A percentile compares a stretch with the other conserved stretches of the same genome.
Conservation (phyloP, 148 eudicot species). For the Amaranthus palmeri region DNA sequence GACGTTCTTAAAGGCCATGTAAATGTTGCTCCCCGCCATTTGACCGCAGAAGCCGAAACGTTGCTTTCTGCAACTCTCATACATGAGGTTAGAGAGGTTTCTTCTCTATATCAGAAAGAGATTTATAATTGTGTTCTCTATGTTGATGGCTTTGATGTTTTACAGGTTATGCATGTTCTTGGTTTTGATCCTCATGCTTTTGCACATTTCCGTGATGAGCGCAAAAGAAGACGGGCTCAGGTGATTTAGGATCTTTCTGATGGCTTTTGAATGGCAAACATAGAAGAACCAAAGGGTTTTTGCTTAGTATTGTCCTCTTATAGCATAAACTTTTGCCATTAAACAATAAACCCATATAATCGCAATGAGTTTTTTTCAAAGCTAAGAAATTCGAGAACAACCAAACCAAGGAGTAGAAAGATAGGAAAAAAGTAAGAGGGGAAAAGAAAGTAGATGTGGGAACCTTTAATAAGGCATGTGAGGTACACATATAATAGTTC, state of each 20-base stretch:
- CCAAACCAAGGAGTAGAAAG: too few species aligned
- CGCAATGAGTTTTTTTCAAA: too few species aligned
- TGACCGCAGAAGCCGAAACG: constrained; percentile 96
- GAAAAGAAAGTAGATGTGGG: too few species aligned
- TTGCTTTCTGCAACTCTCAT: constrained; percentile 91
- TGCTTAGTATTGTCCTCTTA: not conserved
- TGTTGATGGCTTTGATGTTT: constrained; percentile 5
- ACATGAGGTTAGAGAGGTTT: constrained; percentile 67
- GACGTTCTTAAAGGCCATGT: constrained; percentile 68
- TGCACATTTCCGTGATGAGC: constrained; percentile 96
- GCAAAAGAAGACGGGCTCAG: constrained; percentile 79
- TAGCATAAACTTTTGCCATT: not conserved
- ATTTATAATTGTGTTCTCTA: not conserved
- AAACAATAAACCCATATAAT: too few species aligned
- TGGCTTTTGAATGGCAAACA: not conserved
- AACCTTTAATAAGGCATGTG: too few species aligned
- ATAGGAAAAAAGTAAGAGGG: too few species aligned
- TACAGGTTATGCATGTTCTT: constrained; percentile 94
- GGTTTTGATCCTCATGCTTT: constrained; percentile 99
- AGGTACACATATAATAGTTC: too few species aligned
- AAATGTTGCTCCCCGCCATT: constrained; percentile 97
- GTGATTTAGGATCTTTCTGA: constrained; percentile 29
- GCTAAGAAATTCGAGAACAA: too few species aligned
- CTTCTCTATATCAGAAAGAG: not conserved
- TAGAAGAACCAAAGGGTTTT: not conserved